Conservation (phyloP, 768 basidiomycete genomes). For the Lepiota venenata region DNA sequence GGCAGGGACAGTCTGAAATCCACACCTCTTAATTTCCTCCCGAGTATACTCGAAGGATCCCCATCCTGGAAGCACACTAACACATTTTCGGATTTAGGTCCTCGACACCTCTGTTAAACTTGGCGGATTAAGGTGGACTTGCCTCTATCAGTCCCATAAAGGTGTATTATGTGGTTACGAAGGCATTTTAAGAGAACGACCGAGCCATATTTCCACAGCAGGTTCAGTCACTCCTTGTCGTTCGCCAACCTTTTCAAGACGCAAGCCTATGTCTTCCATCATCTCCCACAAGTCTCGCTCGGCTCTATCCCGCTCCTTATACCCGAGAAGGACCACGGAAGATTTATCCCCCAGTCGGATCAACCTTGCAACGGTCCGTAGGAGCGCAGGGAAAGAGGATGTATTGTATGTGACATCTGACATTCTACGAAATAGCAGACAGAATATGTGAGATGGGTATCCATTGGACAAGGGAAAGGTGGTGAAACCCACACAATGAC, state of each 20-base stretch:
- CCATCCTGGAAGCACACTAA: too few relatives aligned
- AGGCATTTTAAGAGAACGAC: constrained; percentile 14
- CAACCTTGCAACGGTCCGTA: constrained; percentile 61
- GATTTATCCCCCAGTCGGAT: constrained; percentile 29
- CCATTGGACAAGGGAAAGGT: neutral
- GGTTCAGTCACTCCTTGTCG: constrained; percentile 57
- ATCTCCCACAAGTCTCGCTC: constrained; percentile 77
- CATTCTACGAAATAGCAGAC: constrained; percentile 61
- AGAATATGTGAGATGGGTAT: too few relatives aligned
- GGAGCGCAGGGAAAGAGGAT: constrained; percentile 72
- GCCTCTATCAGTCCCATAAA: neutral
- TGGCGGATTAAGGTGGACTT: neutral
- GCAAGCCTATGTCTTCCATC: constrained; percentile 46
- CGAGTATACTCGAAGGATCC: too few relatives aligned
- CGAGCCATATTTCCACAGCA: constrained; percentile 73
- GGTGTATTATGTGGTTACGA: neutral
- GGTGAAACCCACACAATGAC: constrained; percentile 58
- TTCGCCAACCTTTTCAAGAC: constrained; percentile 52
- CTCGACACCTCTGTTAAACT: too few relatives aligned
- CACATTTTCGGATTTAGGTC: too few relatives aligned
- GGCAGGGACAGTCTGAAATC: too few relatives aligned
- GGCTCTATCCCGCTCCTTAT: constrained; percentile 79
- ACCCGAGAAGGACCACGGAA: constrained; percentile 64
- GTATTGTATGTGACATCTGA: constrained; percentile 94
- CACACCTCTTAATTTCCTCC: too few relatives aligned